Evolutionary conservation across 208 protist species (phyloP).

Genomic region (Wallacemonas collosoma): DNA sequence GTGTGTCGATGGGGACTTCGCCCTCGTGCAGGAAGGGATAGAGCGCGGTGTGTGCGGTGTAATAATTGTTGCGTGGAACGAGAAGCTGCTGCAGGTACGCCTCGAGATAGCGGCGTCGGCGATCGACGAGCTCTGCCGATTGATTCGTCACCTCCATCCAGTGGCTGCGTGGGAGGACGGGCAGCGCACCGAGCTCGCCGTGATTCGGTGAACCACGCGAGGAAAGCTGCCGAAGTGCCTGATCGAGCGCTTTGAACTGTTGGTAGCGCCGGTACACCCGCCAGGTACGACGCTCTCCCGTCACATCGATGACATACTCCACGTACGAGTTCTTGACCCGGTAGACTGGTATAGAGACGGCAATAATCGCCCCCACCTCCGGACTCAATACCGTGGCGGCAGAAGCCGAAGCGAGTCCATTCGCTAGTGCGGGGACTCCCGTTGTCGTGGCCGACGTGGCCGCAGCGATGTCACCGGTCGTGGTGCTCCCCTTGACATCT

Average conservation of each 20-base stretch:
- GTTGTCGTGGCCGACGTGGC: too few species aligned
- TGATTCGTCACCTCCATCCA: slow-evolving; percentile 91
- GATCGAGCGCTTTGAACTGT: slow-evolving; percentile 79
- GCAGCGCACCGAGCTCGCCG: slow-evolving; percentile 76
- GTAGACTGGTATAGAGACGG: slow-evolving; percentile 62
- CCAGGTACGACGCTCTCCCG: slow-evolving; percentile 43
- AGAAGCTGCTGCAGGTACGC: slow-evolving; percentile 88
- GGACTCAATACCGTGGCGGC: too few species aligned
- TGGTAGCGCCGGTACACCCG: slow-evolving; percentile 84
- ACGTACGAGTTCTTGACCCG: slow-evolving; percentile 68
- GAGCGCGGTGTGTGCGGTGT: slow-evolving; percentile 59
- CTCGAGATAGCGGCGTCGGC: slow-evolving; percentile 72
- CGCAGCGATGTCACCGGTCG: too few species aligned
- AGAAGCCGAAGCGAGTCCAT: too few species aligned
- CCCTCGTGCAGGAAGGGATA: slow-evolving; percentile 86
- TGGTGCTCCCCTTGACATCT: too few species aligned
- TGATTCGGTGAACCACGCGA: slow-evolving; percentile 34
- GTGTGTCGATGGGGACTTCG: slow-evolving; percentile 48
- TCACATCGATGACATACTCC: slow-evolving; percentile 78
- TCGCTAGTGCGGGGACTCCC: too few species aligned
- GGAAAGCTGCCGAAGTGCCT: slow-evolving; percentile 63
- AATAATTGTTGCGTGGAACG: slow-evolving; percentile 77
- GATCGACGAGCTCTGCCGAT: slow-evolving; percentile 75
- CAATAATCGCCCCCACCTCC: slow-evolving; percentile 29
- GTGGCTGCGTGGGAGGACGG: slow-evolving; percentile 75